Evolutionary conservation across 192 early-diverging fungal genomes (phyloP).

Genomic region (Backusella parvicylindrica): DNA sequence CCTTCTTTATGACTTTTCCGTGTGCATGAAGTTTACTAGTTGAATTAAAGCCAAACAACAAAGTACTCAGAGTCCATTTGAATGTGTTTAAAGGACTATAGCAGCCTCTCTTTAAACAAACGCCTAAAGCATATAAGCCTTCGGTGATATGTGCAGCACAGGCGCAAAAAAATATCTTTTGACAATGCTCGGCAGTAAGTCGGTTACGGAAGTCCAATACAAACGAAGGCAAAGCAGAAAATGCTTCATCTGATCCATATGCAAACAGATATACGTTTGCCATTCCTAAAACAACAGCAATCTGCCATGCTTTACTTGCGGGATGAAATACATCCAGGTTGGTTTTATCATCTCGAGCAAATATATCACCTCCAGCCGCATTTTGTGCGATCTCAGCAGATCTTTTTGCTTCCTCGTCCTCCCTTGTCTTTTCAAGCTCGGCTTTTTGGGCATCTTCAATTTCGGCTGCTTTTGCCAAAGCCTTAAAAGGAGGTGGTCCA

Average conservation of each 20-base stretch:
- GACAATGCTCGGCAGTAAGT: not conserved
- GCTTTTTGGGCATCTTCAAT: constrained; percentile 14
- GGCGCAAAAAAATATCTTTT: not conserved
- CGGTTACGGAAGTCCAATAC: not conserved
- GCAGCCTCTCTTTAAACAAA: constrained; percentile 29
- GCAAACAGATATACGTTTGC: not conserved
- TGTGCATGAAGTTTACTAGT: constrained; percentile 20
- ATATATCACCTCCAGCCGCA: constrained; percentile 3
- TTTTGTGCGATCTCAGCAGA: constrained; percentile 16
- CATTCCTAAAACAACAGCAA: not conserved
- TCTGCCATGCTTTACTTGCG: not conserved
- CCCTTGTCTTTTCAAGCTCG: not conserved
- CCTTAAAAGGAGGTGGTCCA: constrained; percentile 33
- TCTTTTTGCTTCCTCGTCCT: not conserved
- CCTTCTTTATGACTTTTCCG: not conserved
- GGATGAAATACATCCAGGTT: constrained; percentile 21
- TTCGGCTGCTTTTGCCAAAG: constrained; percentile 23
- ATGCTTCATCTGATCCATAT: not conserved
- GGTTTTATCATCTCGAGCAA: not conserved
- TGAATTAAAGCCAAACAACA: constrained; percentile 22
- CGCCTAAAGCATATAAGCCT: constrained; percentile 8
- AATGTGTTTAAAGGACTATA: constrained; percentile 20
- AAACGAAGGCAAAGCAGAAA: not conserved
- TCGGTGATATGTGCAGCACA: constrained; percentile 27
- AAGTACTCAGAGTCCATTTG: constrained; percentile 31